phyloP scores from a whole-genome alignment of 352 stramenopile genomes.

The Globisporangium middletonii region DNA sequence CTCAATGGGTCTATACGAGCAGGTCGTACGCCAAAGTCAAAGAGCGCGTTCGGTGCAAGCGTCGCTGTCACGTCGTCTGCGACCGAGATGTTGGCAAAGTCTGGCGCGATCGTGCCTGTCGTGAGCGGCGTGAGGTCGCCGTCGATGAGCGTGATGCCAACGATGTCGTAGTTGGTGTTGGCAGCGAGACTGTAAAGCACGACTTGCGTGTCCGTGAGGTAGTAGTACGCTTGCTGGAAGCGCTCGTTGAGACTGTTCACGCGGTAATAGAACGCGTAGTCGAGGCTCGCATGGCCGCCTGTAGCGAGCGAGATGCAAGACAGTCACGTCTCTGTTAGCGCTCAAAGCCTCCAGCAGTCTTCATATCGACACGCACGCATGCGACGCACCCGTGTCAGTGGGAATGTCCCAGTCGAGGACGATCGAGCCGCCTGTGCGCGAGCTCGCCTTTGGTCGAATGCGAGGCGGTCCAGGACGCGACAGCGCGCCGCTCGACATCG shows the following conservation, averaged over 20 bases:
- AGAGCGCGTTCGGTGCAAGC: constrained; percentile 12
- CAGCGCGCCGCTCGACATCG: constrained; percentile 22
- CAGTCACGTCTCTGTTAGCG: not conserved
- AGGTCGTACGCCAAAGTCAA: constrained; percentile 45
- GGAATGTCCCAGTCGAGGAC: constrained; percentile 26
- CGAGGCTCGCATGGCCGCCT: constrained; percentile 27
- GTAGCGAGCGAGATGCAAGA: not conserved
- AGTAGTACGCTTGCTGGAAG: constrained; percentile 24
- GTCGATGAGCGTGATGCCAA: constrained; percentile 25
- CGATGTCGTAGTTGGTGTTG: constrained; percentile 47
- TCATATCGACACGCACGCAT: not conserved
- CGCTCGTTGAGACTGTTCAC: constrained; percentile 9
- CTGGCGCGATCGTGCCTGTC: constrained; percentile 18
- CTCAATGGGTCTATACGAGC: not conserved
- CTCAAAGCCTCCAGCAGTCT: no score
- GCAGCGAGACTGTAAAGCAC: constrained; percentile 28
- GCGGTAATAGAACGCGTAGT: constrained; percentile 35
- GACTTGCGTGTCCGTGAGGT: constrained; percentile 3
- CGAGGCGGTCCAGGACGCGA: constrained; percentile 38
- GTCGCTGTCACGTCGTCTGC: constrained; percentile 4
- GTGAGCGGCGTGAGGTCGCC: constrained; percentile 4
- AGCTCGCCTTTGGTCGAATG: constrained; percentile 12
- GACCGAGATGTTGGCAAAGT: constrained; percentile 20
- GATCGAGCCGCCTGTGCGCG: constrained; percentile 32
- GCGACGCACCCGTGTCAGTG: constrained; percentile 30